Evolutionary conservation across 2,329 filamentous ascomycete species (phyloP), one percentile per base, ranked within the genome.

Genomic region (Pseudogymnoascus sp.): DNA sequence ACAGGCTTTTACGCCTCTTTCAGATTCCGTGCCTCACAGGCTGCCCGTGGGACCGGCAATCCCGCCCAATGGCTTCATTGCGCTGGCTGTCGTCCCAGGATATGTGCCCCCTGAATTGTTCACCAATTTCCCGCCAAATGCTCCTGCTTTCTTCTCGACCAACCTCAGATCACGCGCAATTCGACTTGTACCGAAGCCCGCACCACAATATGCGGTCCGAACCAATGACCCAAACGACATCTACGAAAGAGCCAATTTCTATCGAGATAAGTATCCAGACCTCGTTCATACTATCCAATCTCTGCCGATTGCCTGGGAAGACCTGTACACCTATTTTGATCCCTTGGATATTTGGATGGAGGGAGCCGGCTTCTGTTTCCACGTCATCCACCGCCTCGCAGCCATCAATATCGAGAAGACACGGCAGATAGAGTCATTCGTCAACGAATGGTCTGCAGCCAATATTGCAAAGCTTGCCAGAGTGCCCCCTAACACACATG

Each of bases 271-370:
- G 31, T 69, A 68, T 31, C 70, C 67, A 6, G 61, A 54, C 13
- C 41, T 41, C 36, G 51, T 43, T 41, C 4, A 31, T 68, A 21
- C 62, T 64, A 13, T 60, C 65, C 13, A 13, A 39, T 10, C 61
- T 70, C 57, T 62, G 10, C 65, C 67, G 11, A 63, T 62, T 4
- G n/a, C 54, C 10, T 72, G 69, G 69, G 48, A 67, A n/a, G 67
- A 71, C 61, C 66, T 75, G 2, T 70, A 74, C 62, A 39, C 69
- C 7, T 75, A 72, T 62, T 76, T 73, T 64, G 74, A 76, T 67
- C 68, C 68, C 4, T 68, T 69, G 31, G 74, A 75, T 65, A 67
- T 74, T 11, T 70, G 67, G 41, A 60, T 69, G 31, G 67, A 75
- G 16, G 69, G 70, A 23, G 65, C 69, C 11, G 36, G 37, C 0